Percentiles rank a stretch among this genome's conserved stretches.
These are phyloP conservation scores for Piloderma croceum DNA, from an alignment of 768 basidiomycete species.

Conservation along the genomic window DNA sequence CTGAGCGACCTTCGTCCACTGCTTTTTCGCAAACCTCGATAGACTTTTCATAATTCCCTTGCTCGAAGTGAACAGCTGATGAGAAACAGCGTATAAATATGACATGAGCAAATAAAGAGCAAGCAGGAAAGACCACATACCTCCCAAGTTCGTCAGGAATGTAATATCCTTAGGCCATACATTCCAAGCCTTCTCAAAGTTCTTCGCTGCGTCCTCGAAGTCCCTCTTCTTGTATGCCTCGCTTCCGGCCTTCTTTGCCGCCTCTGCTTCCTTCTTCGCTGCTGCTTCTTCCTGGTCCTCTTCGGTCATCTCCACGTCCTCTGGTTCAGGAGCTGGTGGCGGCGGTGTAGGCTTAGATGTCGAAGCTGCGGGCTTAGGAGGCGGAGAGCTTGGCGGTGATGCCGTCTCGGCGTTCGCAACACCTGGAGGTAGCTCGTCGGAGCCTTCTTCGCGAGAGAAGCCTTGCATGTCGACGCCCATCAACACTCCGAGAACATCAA, in stretches of 20 bases:
- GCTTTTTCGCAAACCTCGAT: slow-evolving; percentile 94
- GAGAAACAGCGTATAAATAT: slow-evolving; percentile 1
- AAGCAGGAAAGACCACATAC: slow-evolving; percentile 32
- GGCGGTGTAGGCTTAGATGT: slow-evolving; percentile 41
- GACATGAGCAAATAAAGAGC: slow-evolving; percentile 1
- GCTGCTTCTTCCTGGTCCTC: slow-evolving; percentile 55
- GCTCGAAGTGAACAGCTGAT: slow-evolving; percentile 87
- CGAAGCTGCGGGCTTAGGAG: slow-evolving; percentile 36
- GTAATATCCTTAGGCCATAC: slow-evolving; percentile 89
- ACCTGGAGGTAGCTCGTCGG: slow-evolving; percentile 70
- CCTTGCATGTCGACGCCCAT: slow-evolving; percentile 93
- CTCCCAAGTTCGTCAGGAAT: slow-evolving; percentile 86
- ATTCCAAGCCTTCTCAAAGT: slow-evolving; percentile 89
- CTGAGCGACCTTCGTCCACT: slow-evolving; percentile 88
- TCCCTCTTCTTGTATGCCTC: slow-evolving; percentile 83
- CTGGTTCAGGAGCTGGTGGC: slow-evolving; percentile 35
- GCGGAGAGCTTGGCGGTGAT: slow-evolving; percentile 26
- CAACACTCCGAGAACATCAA: slow-evolving; percentile 84
- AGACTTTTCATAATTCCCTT: slow-evolving; percentile 84
- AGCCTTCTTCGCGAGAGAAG: slow-evolving; percentile 78
- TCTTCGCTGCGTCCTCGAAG: slow-evolving; percentile 68
- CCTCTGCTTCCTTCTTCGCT: slow-evolving; percentile 77
- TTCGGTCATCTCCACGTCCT: slow-evolving; percentile 57
- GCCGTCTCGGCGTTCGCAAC: slow-evolving; percentile 25
- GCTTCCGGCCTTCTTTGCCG: slow-evolving; percentile 71